Conservation (phyloP, 2,329 filamentous ascomycete species). For the Pseudogymnoascus sp. region DNA sequence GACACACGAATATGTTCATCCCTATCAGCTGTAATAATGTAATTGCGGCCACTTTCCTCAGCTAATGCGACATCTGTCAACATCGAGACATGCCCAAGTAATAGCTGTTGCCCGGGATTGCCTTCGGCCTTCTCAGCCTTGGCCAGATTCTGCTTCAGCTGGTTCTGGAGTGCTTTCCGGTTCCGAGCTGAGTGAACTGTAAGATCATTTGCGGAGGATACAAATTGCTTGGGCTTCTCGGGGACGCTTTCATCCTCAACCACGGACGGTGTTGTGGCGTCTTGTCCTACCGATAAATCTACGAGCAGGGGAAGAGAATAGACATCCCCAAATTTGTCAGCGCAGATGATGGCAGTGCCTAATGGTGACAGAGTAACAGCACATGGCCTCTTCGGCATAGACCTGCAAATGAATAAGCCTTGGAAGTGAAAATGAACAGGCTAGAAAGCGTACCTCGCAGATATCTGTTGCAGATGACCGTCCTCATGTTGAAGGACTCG, state of each 20-base stretch:
- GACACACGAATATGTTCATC: slow-evolving; percentile 86
- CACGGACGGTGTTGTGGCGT: slow-evolving; percentile 10
- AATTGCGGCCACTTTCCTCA: slow-evolving; percentile 43
- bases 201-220: slow-evolving; percentile 46
- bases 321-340: slow-evolving; percentile 96
- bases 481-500: slow-evolving; percentile 67
- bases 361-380: slow-evolving; percentile 64
- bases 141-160: slow-evolving; percentile 39
- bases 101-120: slow-evolving; percentile 64
- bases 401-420: slow-evolving; percentile 39
- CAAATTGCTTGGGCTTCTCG: slow-evolving; percentile 27
- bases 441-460: slow-evolving; percentile 11
- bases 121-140: slow-evolving; percentile 28
- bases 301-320: slow-evolving; percentile 71
- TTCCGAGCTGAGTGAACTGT: slow-evolving; percentile 60
- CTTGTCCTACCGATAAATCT: slow-evolving; percentile 14
- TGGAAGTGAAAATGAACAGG: slow-evolving; percentile 11
- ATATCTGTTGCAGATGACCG: slow-evolving; percentile 53
- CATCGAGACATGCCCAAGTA: slow-evolving; percentile 93
- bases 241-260: background rate
- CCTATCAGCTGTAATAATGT: slow-evolving; percentile 60
- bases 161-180: slow-evolving; percentile 49
- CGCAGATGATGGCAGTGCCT: slow-evolving; percentile 65
- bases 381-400: slow-evolving; percentile 84
- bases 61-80: slow-evolving; percentile 65